A percentile compares a stretch with the other conserved stretches of the same genome.
phyloP scores from a whole-genome alignment of 2,329 filamentous ascomycete genomes.

The Epichloe sp. region DNA sequence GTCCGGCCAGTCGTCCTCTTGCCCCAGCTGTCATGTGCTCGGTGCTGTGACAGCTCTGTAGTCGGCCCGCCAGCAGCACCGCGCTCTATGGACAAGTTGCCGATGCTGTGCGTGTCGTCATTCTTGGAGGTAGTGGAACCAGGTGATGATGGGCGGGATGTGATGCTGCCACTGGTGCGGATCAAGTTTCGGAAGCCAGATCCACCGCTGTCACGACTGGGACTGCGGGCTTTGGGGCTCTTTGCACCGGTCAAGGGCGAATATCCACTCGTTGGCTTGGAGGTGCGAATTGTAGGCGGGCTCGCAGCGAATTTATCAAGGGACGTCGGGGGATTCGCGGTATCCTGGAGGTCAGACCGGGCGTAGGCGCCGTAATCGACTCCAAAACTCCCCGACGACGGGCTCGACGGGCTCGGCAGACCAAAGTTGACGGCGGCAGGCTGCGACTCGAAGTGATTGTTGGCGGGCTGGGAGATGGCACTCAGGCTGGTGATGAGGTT shows the following conservation, averaged over 20 bases:
- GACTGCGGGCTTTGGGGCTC: slow-evolving; percentile 33
- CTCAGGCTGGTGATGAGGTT: slow-evolving; percentile 57
- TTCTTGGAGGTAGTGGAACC: slow-evolving; percentile 41
- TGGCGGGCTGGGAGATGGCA: slow-evolving; percentile 54
- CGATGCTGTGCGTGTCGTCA: slow-evolving; percentile 48
- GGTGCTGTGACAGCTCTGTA: slow-evolving; percentile 36
- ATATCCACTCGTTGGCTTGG: slow-evolving; percentile 66
- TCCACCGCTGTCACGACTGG: slow-evolving; percentile 30
- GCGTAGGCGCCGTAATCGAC: slow-evolving; percentile 60
- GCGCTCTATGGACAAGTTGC: slow-evolving; percentile 50
- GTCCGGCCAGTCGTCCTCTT: slow-evolving; percentile 39
- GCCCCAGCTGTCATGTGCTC: slow-evolving; percentile 50
- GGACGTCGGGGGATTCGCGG: slow-evolving; percentile 31
- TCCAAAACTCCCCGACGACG: slow-evolving; percentile 44
- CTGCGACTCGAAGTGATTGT: slow-evolving; percentile 53
- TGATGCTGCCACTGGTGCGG: slow-evolving; percentile 30
- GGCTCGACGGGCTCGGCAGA: slow-evolving; percentile 23
- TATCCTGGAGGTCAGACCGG: slow-evolving; percentile 34
- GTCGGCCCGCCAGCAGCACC: slow-evolving; percentile 26
- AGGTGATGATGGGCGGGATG: slow-evolving; percentile 45
- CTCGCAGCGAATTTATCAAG: slow-evolving; percentile 48
- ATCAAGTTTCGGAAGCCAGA: slow-evolving; percentile 49
- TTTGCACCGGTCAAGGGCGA: slow-evolving; percentile 56
- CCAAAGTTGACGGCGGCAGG: slow-evolving; percentile 28
- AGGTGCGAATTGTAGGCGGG: slow-evolving; percentile 65